Percentiles rank a stretch among this genome's conserved stretches.
phyloP scores from a whole-genome alignment of 1,284 basidiomycete genomes.

The Fomitiporia mediterranea region DNA sequence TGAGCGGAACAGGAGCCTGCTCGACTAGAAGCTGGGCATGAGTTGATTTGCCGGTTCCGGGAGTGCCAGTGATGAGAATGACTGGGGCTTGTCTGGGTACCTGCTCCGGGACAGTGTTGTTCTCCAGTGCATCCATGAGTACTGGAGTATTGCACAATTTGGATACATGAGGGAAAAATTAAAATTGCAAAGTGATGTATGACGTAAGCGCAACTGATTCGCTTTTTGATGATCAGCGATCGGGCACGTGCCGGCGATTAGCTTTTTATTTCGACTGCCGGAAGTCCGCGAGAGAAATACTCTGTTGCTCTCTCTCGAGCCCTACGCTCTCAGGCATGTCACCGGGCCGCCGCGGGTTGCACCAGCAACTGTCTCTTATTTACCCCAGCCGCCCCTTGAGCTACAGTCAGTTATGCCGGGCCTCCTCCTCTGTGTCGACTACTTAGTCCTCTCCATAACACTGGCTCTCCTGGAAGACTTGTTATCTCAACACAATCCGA shows the following conservation, averaged over 20 bases:
- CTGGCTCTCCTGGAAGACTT: conserved; percentile 2
- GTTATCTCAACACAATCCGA: background rate
- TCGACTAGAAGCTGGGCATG: conserved; percentile 77
- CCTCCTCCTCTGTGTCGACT: conserved; percentile 5
- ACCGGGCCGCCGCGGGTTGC: background rate
- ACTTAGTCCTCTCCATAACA: background rate
- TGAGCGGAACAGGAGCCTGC: conserved; percentile 61
- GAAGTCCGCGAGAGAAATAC: too few species aligned
- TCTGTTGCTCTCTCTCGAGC: too few species aligned
- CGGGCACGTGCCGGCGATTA: background rate
- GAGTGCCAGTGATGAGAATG: conserved; percentile 90
- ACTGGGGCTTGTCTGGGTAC: conserved; percentile 49
- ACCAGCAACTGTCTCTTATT: conserved; percentile 1
- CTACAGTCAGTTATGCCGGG: background rate
- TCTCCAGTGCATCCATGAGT: background rate
- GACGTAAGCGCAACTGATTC: background rate
- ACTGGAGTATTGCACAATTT: background rate
- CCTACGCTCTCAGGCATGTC: background rate
- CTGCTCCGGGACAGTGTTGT: background rate
- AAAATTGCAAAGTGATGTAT: too few species aligned
- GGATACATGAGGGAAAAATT: background rate
- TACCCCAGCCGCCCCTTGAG: background rate
- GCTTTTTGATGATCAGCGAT: conserved; percentile 1
- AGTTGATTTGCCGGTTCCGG: conserved; percentile 87
- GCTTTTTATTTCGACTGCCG: background rate